phyloP scores from a whole-genome alignment of 129 eudicot species.

The Tagetes patula region DNA sequence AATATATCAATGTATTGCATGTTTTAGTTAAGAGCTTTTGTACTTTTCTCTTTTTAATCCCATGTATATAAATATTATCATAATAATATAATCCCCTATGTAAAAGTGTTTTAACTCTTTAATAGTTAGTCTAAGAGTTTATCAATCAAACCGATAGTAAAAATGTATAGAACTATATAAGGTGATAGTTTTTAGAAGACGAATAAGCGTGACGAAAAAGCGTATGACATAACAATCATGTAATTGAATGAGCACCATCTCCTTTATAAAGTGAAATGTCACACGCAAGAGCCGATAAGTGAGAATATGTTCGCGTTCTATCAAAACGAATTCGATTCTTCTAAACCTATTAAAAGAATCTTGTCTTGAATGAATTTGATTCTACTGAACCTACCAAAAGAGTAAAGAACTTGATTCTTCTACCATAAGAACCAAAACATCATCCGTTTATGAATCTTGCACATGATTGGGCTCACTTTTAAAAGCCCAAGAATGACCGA shows the following conservation, averaged over 20 bases:
- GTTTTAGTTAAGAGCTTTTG: background rate
- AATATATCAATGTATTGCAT: background rate
- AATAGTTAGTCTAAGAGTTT: background rate
- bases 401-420: no score
- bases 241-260: no score
- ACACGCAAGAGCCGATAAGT: background rate
- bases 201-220: no score
- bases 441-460: background rate
- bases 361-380: background rate
- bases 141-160: background rate
- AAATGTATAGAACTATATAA: background rate
- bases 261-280: background rate
- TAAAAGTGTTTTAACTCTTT: background rate
- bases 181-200: background rate
- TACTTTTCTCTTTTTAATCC: background rate
- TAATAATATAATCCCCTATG: background rate
- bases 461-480: slow-evolving; percentile 5
- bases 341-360: background rate
- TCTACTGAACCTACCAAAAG: no score
- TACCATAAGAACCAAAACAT: background rate
- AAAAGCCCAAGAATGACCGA: background rate
- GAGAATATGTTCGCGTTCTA: background rate
- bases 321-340: slow-evolving; percentile 3
- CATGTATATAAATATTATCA: background rate
- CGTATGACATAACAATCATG: no score